Evolutionary conservation across 2,329 filamentous ascomycete genomes (phyloP).

Genomic region (Beauveria bassiana): DNA sequence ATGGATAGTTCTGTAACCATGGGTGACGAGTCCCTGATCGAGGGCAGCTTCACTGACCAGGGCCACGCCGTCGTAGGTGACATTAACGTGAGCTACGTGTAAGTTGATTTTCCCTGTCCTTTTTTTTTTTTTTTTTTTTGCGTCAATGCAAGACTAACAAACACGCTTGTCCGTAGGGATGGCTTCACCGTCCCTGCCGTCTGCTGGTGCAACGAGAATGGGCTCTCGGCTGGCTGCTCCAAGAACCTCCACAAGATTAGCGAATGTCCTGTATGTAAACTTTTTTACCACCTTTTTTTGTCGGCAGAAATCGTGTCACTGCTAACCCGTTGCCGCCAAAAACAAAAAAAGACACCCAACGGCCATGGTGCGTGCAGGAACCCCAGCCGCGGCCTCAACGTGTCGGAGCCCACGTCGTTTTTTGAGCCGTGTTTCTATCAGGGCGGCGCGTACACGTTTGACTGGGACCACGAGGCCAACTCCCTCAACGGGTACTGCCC

Average conservation of each 20-base stretch:
- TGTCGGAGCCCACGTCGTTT: not conserved
- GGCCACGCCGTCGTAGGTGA: conserved; percentile 3
- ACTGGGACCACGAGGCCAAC: conserved; percentile 12
- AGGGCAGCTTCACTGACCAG: conserved; percentile 12
- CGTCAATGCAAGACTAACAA: not conserved
- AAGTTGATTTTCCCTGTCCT: not conserved
- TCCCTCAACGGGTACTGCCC: conserved; percentile 12
- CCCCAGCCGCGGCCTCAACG: not conserved
- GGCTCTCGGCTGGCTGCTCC: conserved; percentile 9
- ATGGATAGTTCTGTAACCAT: conserved; percentile 15
- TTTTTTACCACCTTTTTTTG: no score
- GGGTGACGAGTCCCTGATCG: conserved; percentile 13
- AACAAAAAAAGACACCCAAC: conserved; percentile 8
- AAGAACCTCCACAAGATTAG: conserved; percentile 7
- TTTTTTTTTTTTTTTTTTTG: no score
- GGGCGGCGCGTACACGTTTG: conserved; percentile 13
- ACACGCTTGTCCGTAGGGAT: not conserved
- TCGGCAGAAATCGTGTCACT: not conserved
- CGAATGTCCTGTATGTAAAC: conserved; percentile 6
- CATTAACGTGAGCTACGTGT: conserved; percentile 14
- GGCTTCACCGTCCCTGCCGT: conserved; percentile 10
- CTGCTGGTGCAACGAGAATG: conserved; percentile 14
- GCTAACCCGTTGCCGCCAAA: not conserved
- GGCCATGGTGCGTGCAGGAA: conserved; percentile 11
- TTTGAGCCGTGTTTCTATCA: conserved; percentile 11